phyloP scores from a whole-genome alignment of 108 stramenopile genomes.

The Nitzschia palea region DNA sequence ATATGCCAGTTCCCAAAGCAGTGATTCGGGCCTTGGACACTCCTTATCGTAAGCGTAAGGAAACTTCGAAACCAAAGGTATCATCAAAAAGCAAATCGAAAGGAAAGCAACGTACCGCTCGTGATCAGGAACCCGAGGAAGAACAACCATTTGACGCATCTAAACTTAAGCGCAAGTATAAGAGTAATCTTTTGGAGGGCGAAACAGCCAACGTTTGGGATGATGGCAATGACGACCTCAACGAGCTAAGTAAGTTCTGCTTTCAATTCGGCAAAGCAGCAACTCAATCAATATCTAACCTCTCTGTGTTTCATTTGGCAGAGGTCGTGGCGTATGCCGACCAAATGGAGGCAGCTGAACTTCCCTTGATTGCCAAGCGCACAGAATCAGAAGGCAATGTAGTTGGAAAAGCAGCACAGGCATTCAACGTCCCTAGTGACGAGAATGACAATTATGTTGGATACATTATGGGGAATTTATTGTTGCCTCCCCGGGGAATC shows the following conservation, averaged over 20 bases:
- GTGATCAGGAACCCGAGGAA: constrained; percentile 11
- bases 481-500: constrained; percentile 81
- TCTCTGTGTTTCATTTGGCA: constrained; percentile 10
- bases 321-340: constrained; percentile 64
- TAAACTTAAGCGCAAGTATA: constrained; percentile 60
- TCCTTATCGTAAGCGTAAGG: constrained; percentile 67
- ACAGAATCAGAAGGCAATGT: constrained; percentile 68
- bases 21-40: constrained; percentile 69
- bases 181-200: constrained; percentile 38
- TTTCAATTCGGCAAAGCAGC: neutral
- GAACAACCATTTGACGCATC: constrained; percentile 52
- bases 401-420: constrained; percentile 78
- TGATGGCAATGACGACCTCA: constrained; percentile 48
- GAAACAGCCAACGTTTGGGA: constrained; percentile 74
- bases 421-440: constrained; percentile 76
- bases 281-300: neutral
- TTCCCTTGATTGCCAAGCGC: constrained; percentile 56
- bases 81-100: constrained; percentile 13
- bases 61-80: neutral
- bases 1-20: constrained; percentile 76
- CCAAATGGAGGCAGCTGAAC: constrained; percentile 51
- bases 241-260: constrained; percentile 60
- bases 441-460: constrained; percentile 68
- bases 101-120: constrained; percentile 2
- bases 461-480: constrained; percentile 85